Percentiles rank a stretch among this genome's conserved stretches.
Conservation (phyloP, 306 rosid species). For the Prunus armeniaca region DNA sequence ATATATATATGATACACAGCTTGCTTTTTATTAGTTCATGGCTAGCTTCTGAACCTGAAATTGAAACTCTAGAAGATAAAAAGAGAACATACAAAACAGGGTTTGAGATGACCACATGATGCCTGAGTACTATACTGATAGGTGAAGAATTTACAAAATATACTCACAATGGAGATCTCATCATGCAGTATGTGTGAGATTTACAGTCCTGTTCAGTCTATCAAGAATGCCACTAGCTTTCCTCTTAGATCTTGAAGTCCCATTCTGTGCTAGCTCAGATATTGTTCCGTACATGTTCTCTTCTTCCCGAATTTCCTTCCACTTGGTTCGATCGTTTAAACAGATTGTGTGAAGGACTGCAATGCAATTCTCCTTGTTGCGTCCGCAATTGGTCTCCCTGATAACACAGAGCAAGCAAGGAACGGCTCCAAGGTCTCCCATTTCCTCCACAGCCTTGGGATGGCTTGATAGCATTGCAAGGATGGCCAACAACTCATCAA, state of each 20-base stretch:
- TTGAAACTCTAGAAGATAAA: conserved; percentile 23
- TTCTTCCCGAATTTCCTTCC: conserved; percentile 79
- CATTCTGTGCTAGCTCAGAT: conserved; percentile 68
- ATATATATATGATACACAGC: background rate
- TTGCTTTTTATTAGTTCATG: conserved; percentile 40
- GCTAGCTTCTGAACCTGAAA: conserved; percentile 36
- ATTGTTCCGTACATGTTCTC: conserved; percentile 62
- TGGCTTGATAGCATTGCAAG: conserved; percentile 76
- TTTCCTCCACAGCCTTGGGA: conserved; percentile 67
- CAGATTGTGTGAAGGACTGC: conserved; percentile 75
- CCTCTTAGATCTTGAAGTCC: conserved; percentile 91
- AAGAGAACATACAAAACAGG: conserved; percentile 42
- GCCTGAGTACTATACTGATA: conserved; percentile 20
- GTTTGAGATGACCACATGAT: conserved; percentile 30
- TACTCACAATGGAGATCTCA: conserved; percentile 18
- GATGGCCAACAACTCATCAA: conserved; percentile 69
- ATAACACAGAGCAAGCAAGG: conserved; percentile 58
- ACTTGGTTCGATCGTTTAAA: conserved; percentile 61
- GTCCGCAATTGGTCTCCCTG: conserved; percentile 60
- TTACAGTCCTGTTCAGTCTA: conserved; percentile 69
- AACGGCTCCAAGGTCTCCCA: conserved; percentile 73
- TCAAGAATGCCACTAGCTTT: conserved; percentile 90
- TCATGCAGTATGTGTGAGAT: conserved; percentile 82
- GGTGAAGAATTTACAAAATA: conserved; percentile 63
- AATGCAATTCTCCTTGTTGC: conserved; percentile 76